phyloP scores from a whole-genome alignment of 1,284 basidiomycete genomes.

The Ustilago loliicola region DNA sequence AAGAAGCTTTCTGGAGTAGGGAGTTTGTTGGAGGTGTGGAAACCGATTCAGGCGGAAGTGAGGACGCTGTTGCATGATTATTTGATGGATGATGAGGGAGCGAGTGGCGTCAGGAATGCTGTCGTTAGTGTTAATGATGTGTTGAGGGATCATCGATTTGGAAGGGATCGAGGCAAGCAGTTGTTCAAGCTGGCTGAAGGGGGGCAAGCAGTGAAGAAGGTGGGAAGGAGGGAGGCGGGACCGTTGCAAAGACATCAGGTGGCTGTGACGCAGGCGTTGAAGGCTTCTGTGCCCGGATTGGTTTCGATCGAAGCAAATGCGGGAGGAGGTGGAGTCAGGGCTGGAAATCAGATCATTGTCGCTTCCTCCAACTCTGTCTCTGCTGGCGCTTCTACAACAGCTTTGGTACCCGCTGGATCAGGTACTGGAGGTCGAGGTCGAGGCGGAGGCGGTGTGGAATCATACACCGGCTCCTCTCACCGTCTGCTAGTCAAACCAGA shows the following conservation, averaged over 20 bases:
- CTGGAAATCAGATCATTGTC: conserved; percentile 37
- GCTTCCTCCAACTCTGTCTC: conserved; percentile 19
- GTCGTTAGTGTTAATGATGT: conserved; percentile 95
- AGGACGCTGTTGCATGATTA: conserved; percentile 90
- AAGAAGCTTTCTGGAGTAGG: conserved; percentile 44
- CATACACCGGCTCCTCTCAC: conserved; percentile 77
- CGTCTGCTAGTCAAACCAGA: conserved; percentile 88
- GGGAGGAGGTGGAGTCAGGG: conserved; percentile 1
- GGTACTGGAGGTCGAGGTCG: neutral
- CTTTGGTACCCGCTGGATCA: neutral
- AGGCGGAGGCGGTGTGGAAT: conserved; percentile 18
- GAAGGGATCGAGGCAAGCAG: conserved; percentile 59
- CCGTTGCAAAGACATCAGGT: conserved; percentile 84
- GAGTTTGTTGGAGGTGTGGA: conserved; percentile 86
- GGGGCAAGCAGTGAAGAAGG: conserved; percentile 1
- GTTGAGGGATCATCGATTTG: conserved; percentile 72
- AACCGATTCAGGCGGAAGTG: conserved; percentile 85
- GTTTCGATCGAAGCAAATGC: conserved; percentile 72
- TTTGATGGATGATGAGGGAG: conserved; percentile 87
- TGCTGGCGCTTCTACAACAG: neutral
- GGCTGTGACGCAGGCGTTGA: conserved; percentile 84
- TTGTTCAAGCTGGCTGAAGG: conserved; percentile 85
- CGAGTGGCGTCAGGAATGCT: conserved; percentile 82
- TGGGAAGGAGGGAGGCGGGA: conserved; percentile 73
- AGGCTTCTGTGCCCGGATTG: conserved; percentile 92